These are phyloP conservation scores for Podospora appendiculata DNA, from an alignment of 495 filamentous ascomycete genomes.

Conservation along the genomic window DNA sequence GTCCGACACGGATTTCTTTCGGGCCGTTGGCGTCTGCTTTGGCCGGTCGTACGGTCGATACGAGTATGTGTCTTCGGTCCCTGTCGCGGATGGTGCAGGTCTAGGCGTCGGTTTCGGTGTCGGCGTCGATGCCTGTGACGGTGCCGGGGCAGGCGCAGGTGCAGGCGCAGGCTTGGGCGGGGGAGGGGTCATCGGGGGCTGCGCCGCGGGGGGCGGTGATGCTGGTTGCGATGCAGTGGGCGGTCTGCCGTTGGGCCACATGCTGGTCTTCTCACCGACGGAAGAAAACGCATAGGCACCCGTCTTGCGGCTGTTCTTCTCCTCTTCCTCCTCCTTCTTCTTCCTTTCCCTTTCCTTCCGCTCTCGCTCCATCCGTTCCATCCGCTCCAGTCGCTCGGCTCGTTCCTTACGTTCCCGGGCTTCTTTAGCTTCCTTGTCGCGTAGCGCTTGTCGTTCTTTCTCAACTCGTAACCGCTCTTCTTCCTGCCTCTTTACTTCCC, in stretches of 20 bases:
- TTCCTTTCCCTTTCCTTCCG: constrained; percentile 27
- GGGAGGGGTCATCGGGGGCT: neutral
- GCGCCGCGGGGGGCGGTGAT: constrained; percentile 12
- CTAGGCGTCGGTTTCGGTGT: constrained; percentile 23
- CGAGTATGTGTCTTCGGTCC: constrained; percentile 64
- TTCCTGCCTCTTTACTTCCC: constrained; percentile 20
- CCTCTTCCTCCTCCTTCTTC: constrained; percentile 28
- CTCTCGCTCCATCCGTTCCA: constrained; percentile 17
- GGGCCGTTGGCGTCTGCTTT: constrained; percentile 36
- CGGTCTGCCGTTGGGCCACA: constrained; percentile 44
- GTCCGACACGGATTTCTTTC: constrained; percentile 53
- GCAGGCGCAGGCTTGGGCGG: constrained; percentile 20
- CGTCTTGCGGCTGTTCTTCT: constrained; percentile 27
- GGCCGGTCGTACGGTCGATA: constrained; percentile 79
- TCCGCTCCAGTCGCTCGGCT: constrained; percentile 16
- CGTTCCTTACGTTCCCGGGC: constrained; percentile 35
- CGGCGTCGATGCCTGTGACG: constrained; percentile 3
- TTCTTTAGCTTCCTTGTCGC: constrained; percentile 21
- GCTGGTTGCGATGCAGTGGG: constrained; percentile 21
- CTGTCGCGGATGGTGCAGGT: constrained; percentile 51
- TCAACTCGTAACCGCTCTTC: constrained; percentile 31
- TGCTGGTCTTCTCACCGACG: constrained; percentile 48
- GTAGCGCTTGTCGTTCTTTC: constrained; percentile 23
- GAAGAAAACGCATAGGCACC: constrained; percentile 44
- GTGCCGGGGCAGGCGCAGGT: constrained; percentile 10